These are phyloP conservation scores for Medicago lupulina DNA, from an alignment of 306 rosid species.

Conservation along the genomic window DNA sequence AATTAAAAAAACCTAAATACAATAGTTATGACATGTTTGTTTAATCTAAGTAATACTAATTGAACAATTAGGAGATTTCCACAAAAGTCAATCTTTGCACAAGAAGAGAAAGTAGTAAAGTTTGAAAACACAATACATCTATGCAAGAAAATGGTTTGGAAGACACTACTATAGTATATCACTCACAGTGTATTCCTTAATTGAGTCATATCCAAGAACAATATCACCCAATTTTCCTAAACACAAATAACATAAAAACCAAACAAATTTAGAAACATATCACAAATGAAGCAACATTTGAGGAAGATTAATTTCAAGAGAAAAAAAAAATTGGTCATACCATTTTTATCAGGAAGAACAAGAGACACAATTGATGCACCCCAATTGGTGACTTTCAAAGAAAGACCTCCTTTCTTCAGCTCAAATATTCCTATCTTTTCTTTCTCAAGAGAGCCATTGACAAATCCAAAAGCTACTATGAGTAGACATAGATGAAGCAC, in stretches of 20 bases:
- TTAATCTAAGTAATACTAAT: conserved; percentile 15
- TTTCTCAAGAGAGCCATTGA: conserved; percentile 21
- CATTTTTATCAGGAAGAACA: conserved; percentile 50
- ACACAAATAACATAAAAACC: conserved; percentile 27
- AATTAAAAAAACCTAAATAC: neutral
- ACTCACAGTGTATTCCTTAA: conserved; percentile 60
- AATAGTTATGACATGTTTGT: conserved; percentile 35
- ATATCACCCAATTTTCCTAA: conserved; percentile 78
- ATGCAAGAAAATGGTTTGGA: neutral
- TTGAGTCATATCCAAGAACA: conserved; percentile 78
- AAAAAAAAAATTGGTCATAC: conserved; percentile 10
- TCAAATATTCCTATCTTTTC: conserved; percentile 45
- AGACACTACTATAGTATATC: neutral
- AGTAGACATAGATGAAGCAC: conserved; percentile 35
- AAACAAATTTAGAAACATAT: neutral
- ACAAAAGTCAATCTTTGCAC: neutral
- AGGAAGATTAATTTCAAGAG: neutral
- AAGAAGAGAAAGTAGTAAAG: neutral
- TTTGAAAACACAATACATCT: neutral
- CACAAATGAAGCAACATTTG: neutral
- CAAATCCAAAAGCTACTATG: conserved; percentile 39
- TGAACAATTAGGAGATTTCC: neutral
- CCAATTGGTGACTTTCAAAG: conserved; percentile 56
- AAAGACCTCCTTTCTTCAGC: conserved; percentile 50
- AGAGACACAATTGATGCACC: conserved; percentile 55